A percentile compares a stretch with the other conserved stretches of the same genome.
Evolutionary conservation across 805 yeast species (phyloP).

Genomic region (Saccharomycopsis babjevae): DNA sequence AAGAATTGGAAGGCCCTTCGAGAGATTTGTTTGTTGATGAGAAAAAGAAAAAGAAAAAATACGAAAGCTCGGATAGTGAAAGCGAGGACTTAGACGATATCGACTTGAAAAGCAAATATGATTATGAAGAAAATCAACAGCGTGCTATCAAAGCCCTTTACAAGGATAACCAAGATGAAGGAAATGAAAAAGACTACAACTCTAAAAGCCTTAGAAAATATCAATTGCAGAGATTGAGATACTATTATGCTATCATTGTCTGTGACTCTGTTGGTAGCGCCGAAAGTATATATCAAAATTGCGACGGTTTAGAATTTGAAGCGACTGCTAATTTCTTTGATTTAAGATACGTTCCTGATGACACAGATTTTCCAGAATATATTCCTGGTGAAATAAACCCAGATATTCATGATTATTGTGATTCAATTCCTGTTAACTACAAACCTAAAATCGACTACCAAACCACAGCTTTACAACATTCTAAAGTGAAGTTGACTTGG

Average conservation of each 20-base stretch:
- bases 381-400: constrained; percentile 24
- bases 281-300: constrained; percentile 63
- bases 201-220: constrained; percentile 76
- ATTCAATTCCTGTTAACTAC: constrained; percentile 63
- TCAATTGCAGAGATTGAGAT: constrained; percentile 85
- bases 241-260: constrained; percentile 81
- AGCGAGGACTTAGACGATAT: constrained; percentile 30
- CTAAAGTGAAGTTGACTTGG: constrained; percentile 95
- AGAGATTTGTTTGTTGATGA: constrained; percentile 59
- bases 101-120: constrained; percentile 18
- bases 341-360: constrained; percentile 86
- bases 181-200: constrained; percentile 57
- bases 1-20: constrained; percentile 89
- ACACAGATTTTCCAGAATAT: constrained; percentile 59
- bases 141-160: constrained; percentile 60
- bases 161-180: constrained; percentile 56
- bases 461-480: constrained; percentile 93
- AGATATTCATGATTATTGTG: constrained; percentile 64
- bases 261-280: constrained; percentile 74
- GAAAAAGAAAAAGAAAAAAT: constrained; percentile 27
- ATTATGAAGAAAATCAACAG: constrained; percentile 30
- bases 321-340: constrained; percentile 93
- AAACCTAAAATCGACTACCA: constrained; percentile 67
- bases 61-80: constrained; percentile 36
- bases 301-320: constrained; percentile 94